Percentiles rank a stretch among this genome's conserved stretches.
Evolutionary conservation across 1,284 basidiomycete genomes (phyloP).

Genomic region (Malassezia nana): DNA sequence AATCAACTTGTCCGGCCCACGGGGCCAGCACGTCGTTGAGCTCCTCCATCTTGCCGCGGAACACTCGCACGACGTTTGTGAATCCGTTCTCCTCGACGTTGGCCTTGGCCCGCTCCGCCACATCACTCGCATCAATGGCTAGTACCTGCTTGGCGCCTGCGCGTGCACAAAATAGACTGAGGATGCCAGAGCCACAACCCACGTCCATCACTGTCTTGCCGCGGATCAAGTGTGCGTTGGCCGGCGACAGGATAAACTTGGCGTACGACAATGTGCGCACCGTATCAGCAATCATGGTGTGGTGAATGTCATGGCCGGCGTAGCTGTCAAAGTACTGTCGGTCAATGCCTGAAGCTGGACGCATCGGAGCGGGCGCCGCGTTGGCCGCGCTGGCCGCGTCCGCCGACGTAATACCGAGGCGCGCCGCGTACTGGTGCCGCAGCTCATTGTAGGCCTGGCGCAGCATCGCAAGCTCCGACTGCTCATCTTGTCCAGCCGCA

Average conservation of each 20-base stretch:
- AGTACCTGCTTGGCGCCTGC: conserved; percentile 86
- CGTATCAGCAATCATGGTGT: conserved; percentile 63
- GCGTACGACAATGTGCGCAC: conserved; percentile 89
- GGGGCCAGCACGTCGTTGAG: conserved; percentile 60
- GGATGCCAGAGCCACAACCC: conserved; percentile 58
- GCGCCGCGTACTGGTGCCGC: conserved; percentile 15
- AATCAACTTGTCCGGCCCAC: conserved; percentile 65
- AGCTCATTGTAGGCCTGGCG: conserved; percentile 17
- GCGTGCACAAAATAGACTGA: conserved; percentile 82
- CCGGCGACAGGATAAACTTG: conserved; percentile 64
- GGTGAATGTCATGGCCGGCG: conserved; percentile 67
- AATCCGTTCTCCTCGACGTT: conserved; percentile 74
- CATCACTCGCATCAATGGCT: conserved; percentile 81
- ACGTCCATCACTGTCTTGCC: conserved; percentile 86
- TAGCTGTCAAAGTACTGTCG: conserved; percentile 91
- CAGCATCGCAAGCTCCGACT: conserved; percentile 12
- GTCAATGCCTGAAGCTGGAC: conserved; percentile 62
- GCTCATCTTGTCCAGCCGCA: neutral
- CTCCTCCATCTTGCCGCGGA: conserved; percentile 78
- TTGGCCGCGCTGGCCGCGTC: neutral
- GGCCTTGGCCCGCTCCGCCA: conserved; percentile 69
- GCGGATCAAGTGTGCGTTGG: conserved; percentile 71
- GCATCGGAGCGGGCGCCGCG: neutral
- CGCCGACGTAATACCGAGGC: conserved; percentile 13
- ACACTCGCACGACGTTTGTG: conserved; percentile 64